Evolutionary conservation across 2,329 filamentous ascomycete species (phyloP).

Genomic region (Cladobotryum protrusum): DNA sequence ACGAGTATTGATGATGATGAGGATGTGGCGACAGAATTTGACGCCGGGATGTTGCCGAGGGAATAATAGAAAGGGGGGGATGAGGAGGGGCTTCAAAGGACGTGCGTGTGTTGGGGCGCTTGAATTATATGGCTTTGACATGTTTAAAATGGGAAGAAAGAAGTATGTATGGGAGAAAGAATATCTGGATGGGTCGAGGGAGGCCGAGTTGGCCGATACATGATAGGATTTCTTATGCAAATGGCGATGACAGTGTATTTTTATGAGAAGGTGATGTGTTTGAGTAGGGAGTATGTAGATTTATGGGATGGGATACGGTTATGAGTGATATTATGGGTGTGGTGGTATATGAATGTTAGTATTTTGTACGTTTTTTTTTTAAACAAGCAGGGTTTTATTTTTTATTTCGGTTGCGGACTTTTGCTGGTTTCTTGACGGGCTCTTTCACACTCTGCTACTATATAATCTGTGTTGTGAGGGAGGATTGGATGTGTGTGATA

Average conservation of each 20-base stretch:
- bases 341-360: too few relatives aligned
- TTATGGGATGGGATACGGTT: background rate
- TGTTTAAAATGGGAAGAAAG: background rate
- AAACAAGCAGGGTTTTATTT: too few relatives aligned
- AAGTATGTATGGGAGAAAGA: background rate
- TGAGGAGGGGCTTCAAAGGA: background rate
- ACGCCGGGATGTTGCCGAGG: slow-evolving; percentile 21
- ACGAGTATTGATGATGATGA: slow-evolving; percentile 57
- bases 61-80: slow-evolving; percentile 1
- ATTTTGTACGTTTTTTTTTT: too few relatives aligned
- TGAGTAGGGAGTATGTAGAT: background rate
- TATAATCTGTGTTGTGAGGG: too few relatives aligned
- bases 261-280: too few relatives aligned
- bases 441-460: too few relatives aligned
- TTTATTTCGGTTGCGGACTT: too few relatives aligned
- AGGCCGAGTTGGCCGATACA: background rate
- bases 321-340: too few relatives aligned
- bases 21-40: slow-evolving; percentile 35
- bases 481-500: too few relatives aligned
- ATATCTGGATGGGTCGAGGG: background rate
- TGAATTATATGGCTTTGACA: background rate
- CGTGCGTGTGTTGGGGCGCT: background rate
- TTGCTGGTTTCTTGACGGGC: too few relatives aligned
- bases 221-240: too few relatives aligned
- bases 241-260: too few relatives aligned